These are phyloP conservation scores for Podochytrium sp. DNA, from an alignment of 192 early-diverging fungal genomes.

Conservation along the genomic window DNA sequence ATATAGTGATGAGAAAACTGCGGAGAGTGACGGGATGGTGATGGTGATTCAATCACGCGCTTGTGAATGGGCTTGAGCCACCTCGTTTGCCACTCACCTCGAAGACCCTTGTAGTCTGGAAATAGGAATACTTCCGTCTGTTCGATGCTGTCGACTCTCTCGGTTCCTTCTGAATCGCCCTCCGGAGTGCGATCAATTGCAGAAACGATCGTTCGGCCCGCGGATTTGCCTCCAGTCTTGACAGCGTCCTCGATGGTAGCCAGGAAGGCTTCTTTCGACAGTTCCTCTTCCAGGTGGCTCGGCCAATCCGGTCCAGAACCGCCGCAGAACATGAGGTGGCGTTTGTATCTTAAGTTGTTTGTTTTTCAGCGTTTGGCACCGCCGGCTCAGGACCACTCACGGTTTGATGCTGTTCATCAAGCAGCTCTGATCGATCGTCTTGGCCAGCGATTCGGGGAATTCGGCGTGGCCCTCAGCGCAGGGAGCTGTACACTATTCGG, in stretches of 20 bases:
- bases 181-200: constrained; percentile 32
- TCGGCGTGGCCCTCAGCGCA: constrained; percentile 42
- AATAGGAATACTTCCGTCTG: constrained; percentile 20
- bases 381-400: too few species aligned
- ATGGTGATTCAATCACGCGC: too few species aligned
- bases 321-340: constrained; percentile 45
- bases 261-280: constrained; percentile 15
- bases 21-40: too few species aligned
- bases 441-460: constrained; percentile 42
- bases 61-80: too few species aligned
- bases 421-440: constrained; percentile 39
- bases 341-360: too few species aligned
- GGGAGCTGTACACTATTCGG: constrained; percentile 35
- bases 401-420: constrained; percentile 49
- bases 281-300: constrained; percentile 39
- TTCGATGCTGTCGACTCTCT: neutral
- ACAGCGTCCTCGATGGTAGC: constrained; percentile 1
- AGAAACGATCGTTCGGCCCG: constrained; percentile 38
- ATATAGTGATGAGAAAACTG: too few species aligned
- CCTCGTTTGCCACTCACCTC: too few species aligned
- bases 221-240: neutral
- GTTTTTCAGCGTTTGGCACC: too few species aligned
- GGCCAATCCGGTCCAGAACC: constrained; percentile 39
- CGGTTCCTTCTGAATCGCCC: constrained; percentile 11
- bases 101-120: constrained; percentile 23